phyloP scores from a whole-genome alignment of 441 rosid species.

The Populus hybrid region DNA sequence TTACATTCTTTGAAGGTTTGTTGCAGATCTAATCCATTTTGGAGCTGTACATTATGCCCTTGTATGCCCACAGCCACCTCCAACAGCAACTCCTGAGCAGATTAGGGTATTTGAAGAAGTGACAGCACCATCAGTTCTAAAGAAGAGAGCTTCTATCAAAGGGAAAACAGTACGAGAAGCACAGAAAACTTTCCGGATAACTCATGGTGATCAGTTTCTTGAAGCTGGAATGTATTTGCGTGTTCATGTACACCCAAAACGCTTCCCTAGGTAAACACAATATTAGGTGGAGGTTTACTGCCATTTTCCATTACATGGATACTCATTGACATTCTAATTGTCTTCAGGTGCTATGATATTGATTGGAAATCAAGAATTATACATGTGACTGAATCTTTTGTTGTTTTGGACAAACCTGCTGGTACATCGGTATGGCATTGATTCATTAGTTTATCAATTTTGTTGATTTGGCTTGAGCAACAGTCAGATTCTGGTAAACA shows the following conservation, averaged over 20 bases:
- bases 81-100: constrained; percentile 69
- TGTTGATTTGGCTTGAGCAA: neutral
- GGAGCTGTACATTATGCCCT: constrained; percentile 90
- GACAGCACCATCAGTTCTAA: constrained; percentile 56
- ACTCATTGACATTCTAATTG: neutral
- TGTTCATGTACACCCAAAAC: constrained; percentile 84
- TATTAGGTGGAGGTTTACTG: neutral
- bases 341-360: constrained; percentile 74
- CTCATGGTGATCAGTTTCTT: constrained; percentile 47
- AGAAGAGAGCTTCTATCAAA: constrained; percentile 59
- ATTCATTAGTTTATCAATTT: constrained; percentile 11
- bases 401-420: constrained; percentile 87
- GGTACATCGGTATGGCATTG: constrained; percentile 68
- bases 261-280: constrained; percentile 65
- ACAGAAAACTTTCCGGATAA: constrained; percentile 75
- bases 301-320: constrained; percentile 1
- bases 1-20: constrained; percentile 75
- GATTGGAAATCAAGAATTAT: constrained; percentile 83
- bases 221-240: constrained; percentile 84
- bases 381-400: constrained; percentile 66
- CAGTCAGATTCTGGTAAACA: neutral
- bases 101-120: constrained; percentile 52
- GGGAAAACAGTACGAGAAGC: constrained; percentile 85
- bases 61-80: constrained; percentile 80
- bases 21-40: constrained; percentile 85